These are phyloP conservation scores for Candida ponderosae DNA, from an alignment of 805 yeast species.

Conservation along the genomic window DNA sequence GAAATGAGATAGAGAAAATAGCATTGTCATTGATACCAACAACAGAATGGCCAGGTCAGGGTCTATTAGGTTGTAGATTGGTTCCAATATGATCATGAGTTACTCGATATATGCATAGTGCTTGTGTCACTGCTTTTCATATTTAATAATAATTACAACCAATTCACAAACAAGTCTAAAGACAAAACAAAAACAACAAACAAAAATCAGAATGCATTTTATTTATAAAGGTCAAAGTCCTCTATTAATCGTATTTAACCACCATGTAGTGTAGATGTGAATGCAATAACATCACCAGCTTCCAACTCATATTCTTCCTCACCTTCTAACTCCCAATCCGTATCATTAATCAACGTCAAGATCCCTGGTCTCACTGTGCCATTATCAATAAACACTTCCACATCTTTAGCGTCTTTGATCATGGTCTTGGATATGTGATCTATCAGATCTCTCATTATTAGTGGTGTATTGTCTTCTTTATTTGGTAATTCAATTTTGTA, in stretches of 20 bases:
- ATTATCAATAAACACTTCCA: conserved; percentile 73
- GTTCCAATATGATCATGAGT: conserved; percentile 35
- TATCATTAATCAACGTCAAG: conserved; percentile 82
- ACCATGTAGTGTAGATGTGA: conserved; percentile 92
- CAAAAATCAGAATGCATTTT: neutral
- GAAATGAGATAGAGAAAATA: conserved; percentile 23
- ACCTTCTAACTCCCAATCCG: conserved; percentile 96
- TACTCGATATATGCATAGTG: no score
- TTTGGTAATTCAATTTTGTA: conserved; percentile 41
- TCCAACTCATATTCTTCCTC: conserved; percentile 76
- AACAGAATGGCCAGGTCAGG: conserved; percentile 54
- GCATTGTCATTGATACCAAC: conserved; percentile 35
- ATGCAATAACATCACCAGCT: conserved; percentile 69
- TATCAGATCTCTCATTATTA: conserved; percentile 42
- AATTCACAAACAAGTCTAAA: no score
- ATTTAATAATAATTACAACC: neutral
- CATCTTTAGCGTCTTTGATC: conserved; percentile 53
- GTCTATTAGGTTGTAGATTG: conserved; percentile 62
- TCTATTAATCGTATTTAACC: conserved; percentile 50
- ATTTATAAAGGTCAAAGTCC: neutral
- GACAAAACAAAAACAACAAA: neutral
- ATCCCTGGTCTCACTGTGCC: conserved; percentile 85
- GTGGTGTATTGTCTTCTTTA: conserved; percentile 27
- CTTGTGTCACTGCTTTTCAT: no score
- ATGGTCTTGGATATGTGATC: conserved; percentile 43